Evolutionary conservation across 371 early-diverging fungal genomes (phyloP).

Genomic region (Rhizopus arrhizus): DNA sequence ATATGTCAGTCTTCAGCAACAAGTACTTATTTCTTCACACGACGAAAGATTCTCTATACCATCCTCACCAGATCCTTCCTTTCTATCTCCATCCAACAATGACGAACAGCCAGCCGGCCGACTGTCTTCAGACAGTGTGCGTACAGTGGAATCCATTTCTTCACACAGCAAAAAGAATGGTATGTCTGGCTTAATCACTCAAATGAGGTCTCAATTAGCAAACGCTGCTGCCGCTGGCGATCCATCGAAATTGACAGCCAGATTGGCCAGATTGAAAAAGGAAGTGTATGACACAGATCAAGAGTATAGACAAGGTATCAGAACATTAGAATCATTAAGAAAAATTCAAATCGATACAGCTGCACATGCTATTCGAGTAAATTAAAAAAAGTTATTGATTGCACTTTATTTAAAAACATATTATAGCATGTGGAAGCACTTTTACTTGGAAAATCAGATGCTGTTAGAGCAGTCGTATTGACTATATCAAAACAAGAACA

Average conservation of each 20-base stretch:
- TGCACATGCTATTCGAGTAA: constrained; percentile 48
- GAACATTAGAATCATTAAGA: constrained; percentile 52
- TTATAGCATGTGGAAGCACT: constrained; percentile 52
- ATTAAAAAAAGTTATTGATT: background rate
- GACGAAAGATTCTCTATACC: constrained; percentile 28
- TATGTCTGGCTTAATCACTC: constrained; percentile 50
- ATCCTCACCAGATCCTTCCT: too few relatives aligned
- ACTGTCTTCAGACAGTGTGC: constrained; percentile 36
- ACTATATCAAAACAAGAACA: constrained; percentile 48
- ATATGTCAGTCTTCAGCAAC: constrained; percentile 41
- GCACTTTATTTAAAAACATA: background rate
- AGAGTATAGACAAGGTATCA: constrained; percentile 61
- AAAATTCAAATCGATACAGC: constrained; percentile 49
- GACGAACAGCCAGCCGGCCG: constrained; percentile 8
- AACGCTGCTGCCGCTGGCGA: constrained; percentile 46
- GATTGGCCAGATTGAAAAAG: constrained; percentile 50
- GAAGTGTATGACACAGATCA: constrained; percentile 59
- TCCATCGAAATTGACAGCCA: constrained; percentile 40
- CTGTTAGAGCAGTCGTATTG: constrained; percentile 36
- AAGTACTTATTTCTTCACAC: constrained; percentile 23
- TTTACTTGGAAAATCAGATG: constrained; percentile 46
- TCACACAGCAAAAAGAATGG: constrained; percentile 36
- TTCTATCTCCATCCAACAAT: background rate
- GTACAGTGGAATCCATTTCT: constrained; percentile 10
- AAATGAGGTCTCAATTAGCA: constrained; percentile 45